A percentile compares a stretch with the other conserved stretches of the same genome.
phyloP scores from a whole-genome alignment of 371 early-diverging fungal genomes.

The Mortierella sp. region DNA sequence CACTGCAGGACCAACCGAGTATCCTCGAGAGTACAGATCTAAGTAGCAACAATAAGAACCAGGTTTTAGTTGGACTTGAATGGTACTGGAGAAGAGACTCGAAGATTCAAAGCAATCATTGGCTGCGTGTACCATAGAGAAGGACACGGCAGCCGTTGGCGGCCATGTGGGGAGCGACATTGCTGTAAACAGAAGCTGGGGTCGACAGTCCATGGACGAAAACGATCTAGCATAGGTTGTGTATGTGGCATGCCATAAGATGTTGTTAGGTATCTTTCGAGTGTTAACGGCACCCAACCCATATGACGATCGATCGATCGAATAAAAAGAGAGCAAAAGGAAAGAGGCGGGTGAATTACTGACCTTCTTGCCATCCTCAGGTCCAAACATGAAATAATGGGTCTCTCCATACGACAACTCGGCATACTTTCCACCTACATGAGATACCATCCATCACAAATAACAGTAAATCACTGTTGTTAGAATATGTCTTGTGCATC shows the following conservation, averaged over 20 bases:
- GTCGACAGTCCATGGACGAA: conserved; percentile 55
- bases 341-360: too few species aligned
- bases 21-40: conserved; percentile 56
- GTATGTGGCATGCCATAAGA: neutral
- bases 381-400: conserved; percentile 51
- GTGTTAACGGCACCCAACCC: neutral
- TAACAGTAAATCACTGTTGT: neutral
- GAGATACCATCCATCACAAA: neutral
- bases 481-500: neutral
- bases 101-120: neutral
- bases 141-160: conserved; percentile 48
- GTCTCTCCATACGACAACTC: conserved; percentile 45
- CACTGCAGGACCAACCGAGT: conserved; percentile 45
- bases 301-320: neutral
- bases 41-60: neutral
- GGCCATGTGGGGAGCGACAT: conserved; percentile 39
- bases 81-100: too few species aligned
- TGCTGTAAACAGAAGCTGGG: conserved; percentile 44
- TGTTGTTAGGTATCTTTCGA: neutral
- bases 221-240: conserved; percentile 23
- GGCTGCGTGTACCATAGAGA: conserved; percentile 36
- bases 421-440: conserved; percentile 41
- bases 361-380: conserved; percentile 52
- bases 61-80: neutral
- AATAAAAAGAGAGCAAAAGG: neutral